These are phyloP conservation scores for Arachis stenosperma DNA, from an alignment of 306 rosid species.

Conservation along the genomic window DNA sequence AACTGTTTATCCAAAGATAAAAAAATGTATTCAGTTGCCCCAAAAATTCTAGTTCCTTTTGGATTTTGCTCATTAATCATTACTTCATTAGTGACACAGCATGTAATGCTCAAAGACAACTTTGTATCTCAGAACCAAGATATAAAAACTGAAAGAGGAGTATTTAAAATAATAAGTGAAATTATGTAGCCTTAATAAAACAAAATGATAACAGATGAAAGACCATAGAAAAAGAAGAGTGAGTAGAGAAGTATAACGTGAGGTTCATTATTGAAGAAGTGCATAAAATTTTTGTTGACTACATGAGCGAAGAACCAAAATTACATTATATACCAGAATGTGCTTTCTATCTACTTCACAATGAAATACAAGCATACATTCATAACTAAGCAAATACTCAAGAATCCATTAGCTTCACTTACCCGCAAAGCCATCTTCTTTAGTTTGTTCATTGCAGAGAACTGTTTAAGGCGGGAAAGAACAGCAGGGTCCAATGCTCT, in stretches of 20 bases:
- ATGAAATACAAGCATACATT: constrained; percentile 12
- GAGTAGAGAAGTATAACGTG: constrained; percentile 17
- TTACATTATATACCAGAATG: constrained; percentile 25
- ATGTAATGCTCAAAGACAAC: constrained; percentile 30
- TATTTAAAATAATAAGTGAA: neutral
- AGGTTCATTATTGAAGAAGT: constrained; percentile 33
- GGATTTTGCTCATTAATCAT: constrained; percentile 6
- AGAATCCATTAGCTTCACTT: constrained; percentile 43
- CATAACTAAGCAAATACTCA: constrained; percentile 25
- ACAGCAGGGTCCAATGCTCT: constrained; percentile 96
- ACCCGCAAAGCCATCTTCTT: constrained; percentile 99
- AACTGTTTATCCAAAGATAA: neutral
- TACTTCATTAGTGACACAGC: neutral
- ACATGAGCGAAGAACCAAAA: constrained; percentile 15
- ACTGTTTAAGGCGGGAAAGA: constrained; percentile 96
- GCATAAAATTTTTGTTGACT: constrained; percentile 17
- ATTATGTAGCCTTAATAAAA: constrained; percentile 12
- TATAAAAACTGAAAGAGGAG: neutral
- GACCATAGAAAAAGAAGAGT: constrained; percentile 17
- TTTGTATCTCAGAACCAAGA: constrained; percentile 5
- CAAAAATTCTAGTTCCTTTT: too few species aligned
- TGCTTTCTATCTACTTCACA: constrained; percentile 29
- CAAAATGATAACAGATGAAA: constrained; percentile 33
- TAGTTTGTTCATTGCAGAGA: constrained; percentile 98
- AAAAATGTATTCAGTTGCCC: too few species aligned